A percentile compares a stretch with the other conserved stretches of the same genome.
Evolutionary conservation across 768 basidiomycete genomes (phyloP).

Genomic region (Pulveroboletus sp.): DNA sequence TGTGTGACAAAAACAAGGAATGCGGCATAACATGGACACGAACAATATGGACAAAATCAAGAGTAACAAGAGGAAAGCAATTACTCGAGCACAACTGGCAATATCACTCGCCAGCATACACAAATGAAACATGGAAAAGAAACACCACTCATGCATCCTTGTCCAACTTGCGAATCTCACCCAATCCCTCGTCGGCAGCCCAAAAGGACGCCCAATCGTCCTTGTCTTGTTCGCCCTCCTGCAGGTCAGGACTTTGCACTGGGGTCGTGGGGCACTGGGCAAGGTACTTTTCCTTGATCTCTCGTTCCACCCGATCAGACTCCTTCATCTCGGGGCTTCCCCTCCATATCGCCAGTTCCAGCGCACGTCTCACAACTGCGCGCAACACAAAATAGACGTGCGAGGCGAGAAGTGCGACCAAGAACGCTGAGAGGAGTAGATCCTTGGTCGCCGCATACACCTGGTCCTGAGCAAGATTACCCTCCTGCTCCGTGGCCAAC

Average conservation of each 20-base stretch:
- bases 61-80: too few species aligned
- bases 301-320: slow-evolving; percentile 53
- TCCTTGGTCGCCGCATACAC: slow-evolving; percentile 41
- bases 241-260: slow-evolving; percentile 1
- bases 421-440: slow-evolving; percentile 58
- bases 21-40: too few species aligned
- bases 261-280: slow-evolving; percentile 15
- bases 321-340: slow-evolving; percentile 65
- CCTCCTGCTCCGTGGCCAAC: not conserved
- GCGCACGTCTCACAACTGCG: slow-evolving; percentile 58
- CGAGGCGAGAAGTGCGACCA: slow-evolving; percentile 79
- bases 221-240: slow-evolving; percentile 1
- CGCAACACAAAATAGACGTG: slow-evolving; percentile 81
- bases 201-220: slow-evolving; percentile 51
- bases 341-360: slow-evolving; percentile 77
- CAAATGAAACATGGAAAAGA: too few species aligned
- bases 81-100: too few species aligned
- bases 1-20: too few species aligned
- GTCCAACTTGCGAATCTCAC: slow-evolving; percentile 63
- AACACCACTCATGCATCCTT: slow-evolving; percentile 57
- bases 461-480: slow-evolving; percentile 12
- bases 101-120: too few species aligned
- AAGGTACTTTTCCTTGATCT: slow-evolving; percentile 46
- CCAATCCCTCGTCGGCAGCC: slow-evolving; percentile 69
- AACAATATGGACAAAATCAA: too few species aligned